These are phyloP conservation scores for Quercus alba DNA, from an alignment of 306 rosid genomes.

Conservation along the genomic window DNA sequence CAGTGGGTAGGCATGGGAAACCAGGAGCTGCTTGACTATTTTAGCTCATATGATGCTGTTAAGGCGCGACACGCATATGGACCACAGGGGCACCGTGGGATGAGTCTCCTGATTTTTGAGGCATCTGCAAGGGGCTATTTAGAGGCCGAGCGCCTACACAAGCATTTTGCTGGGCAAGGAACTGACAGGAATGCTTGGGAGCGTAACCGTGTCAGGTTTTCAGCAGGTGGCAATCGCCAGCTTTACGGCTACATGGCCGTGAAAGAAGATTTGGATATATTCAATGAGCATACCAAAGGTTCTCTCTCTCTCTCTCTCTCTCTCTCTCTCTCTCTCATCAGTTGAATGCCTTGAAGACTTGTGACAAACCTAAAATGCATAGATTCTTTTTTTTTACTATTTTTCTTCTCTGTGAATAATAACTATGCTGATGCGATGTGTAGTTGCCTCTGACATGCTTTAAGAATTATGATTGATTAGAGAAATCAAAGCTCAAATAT, in stretches of 20 bases:
- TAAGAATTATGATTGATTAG: conserved; percentile 25
- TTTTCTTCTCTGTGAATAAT: neutral
- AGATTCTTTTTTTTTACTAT: neutral
- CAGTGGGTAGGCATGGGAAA: conserved; percentile 82
- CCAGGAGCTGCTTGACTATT: conserved; percentile 74
- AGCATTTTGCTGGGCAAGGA: conserved; percentile 66
- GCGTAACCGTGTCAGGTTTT: conserved; percentile 31
- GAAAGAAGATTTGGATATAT: conserved; percentile 64
- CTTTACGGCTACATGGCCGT: conserved; percentile 73
- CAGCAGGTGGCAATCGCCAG: conserved; percentile 68
- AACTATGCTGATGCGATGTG: neutral
- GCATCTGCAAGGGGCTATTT: conserved; percentile 70
- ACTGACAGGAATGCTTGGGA: conserved; percentile 68
- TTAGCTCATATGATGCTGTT: conserved; percentile 48
- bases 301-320: conserved; percentile 11
- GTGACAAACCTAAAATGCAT: neutral
- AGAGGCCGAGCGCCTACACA: conserved; percentile 81
- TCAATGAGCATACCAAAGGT: conserved; percentile 80
- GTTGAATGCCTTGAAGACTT: neutral
- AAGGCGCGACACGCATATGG: conserved; percentile 84
- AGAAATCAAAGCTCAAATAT: conserved; percentile 64
- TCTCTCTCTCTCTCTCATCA: conserved; percentile 2
- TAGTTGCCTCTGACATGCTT: neutral
- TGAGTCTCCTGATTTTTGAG: conserved; percentile 84
- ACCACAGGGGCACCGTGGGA: conserved; percentile 88